Evolutionary conservation across 2,329 filamentous ascomycete species (phyloP), one percentile per base, ranked within the genome.

Genomic region (Aureobasidium sp.): DNA sequence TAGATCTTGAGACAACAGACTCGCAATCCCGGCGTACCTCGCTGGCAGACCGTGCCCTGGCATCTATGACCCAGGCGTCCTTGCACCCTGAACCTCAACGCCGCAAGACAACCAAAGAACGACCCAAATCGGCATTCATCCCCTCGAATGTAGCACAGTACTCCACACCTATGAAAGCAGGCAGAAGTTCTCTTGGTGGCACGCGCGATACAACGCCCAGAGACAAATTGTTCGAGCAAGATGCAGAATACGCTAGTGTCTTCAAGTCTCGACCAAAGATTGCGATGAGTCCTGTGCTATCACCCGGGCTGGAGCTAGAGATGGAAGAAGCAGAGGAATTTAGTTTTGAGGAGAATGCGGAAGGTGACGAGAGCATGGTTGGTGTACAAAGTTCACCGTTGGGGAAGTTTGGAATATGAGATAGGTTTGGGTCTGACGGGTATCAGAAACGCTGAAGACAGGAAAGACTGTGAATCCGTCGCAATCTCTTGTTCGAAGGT

Each of bases 201-300:
- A 60, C 60, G 9, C 76, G 25, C 54, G 59, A 67, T 27, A 79
- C 82, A 6, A 84, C 89, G 1, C 84, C 92, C 11, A 84, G 87
- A 0, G 91, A 95, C 73, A 87, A 91, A 69, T 79, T 97, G 47
- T 90, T 97, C 33, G 85, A 85, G 20, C 86, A 90, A 64, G 90
- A 93, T 70, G 84, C 87, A 5, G 93, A 97, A 67, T 92, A 94
- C 77, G 91, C 92, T 67, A 91, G 91, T 31, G 91, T 97, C 1
- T 98, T 98, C 76, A 93, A 91, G 79, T 95, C 93, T 69, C 81
- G 95, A 69, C 95, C 95, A 0, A 92, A 90, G 77, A 89, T 98
- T 70, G 90, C 91, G 69, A 88, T 88, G 15, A 97, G 94, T 76
- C 94, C 94, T 38, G 65, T 64, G 1, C 31, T 67, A n/a, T 58